Percentiles rank a stretch among this genome's conserved stretches.
Evolutionary conservation across 495 filamentous ascomycete species (phyloP).

Genomic region (Cercophora newfieldiana): DNA sequence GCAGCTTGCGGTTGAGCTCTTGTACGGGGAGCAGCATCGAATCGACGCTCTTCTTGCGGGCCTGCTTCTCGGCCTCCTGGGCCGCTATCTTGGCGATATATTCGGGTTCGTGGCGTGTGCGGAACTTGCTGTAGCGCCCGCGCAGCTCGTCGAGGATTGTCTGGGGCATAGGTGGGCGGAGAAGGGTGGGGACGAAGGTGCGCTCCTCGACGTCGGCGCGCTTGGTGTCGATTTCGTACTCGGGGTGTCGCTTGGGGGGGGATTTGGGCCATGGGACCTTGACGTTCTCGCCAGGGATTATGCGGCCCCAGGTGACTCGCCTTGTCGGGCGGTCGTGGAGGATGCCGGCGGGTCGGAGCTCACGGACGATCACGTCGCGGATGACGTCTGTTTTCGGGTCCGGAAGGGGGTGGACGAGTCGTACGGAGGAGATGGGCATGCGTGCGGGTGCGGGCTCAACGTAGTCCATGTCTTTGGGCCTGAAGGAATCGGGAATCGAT

Average conservation of each 20-base stretch:
- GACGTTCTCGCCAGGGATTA: constrained; percentile 61
- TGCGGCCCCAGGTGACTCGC: constrained; percentile 45
- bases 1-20: constrained; percentile 49
- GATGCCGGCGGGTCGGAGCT: constrained; percentile 53
- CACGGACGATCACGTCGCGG: constrained; percentile 72
- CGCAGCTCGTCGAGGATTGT: constrained; percentile 83
- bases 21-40: constrained; percentile 56
- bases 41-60: constrained; percentile 52
- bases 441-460: constrained; percentile 49
- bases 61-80: constrained; percentile 60
- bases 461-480: constrained; percentile 39
- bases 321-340: constrained; percentile 48
- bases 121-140: constrained; percentile 79
- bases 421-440: constrained; percentile 67
- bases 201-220: constrained; percentile 71
- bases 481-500: constrained; percentile 55
- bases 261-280: constrained; percentile 72
- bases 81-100: constrained; percentile 63
- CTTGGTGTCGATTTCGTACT: constrained; percentile 66
- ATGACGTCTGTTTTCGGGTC: constrained; percentile 62
- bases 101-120: constrained; percentile 72
- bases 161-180: constrained; percentile 74
- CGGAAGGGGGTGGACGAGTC: constrained; percentile 73
- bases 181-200: constrained; percentile 74
- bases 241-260: constrained; percentile 47